Evolutionary conservation across 2,329 filamentous ascomycete genomes (phyloP), one percentile per base, ranked within the genome.

Genomic region (Ophiostoma sp.): DNA sequence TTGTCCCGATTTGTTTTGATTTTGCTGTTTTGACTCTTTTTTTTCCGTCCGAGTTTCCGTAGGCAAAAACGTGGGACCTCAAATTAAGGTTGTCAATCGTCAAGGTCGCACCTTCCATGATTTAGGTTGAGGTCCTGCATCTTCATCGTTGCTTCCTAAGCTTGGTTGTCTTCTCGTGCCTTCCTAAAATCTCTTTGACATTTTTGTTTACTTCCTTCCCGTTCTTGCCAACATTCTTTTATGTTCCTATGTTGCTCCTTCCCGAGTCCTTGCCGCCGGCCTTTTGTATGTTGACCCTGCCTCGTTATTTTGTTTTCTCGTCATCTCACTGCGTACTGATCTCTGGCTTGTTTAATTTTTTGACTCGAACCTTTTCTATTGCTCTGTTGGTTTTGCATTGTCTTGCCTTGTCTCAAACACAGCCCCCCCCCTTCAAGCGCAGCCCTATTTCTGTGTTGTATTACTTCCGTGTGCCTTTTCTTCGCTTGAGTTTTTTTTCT

Each of bases 351-450:
- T 25, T 42, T 11, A 11, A 63, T 19, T 22, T 33, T 39, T 12
- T 42, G 59, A 25, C 59, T 48, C 19, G 59, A 31, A 36, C 9
- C 2, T 33, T 48, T 45, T 66, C 36, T 25, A 25, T 45, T 19
- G 22, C 33, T 17, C 19, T 61, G 57, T 36, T 61, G 57, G 57
- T 61, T 39, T 39, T 39, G 31, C 36, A 19, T 63, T 48, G 39
- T 48, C 22, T 48, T 68, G 36, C 25, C 39, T 66, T 66, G 63
- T 64, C 61, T 42, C 36, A 64, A 64, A 45, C 36, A 61, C 39
- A 19, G 22, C 39, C 63, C 36, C 63, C 19, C 22, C 22, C 12
- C 31, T 39, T 7, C 9, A 17, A 48, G 17, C 15, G 4, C 39
- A 68, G 63, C 39, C 61, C n/a, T 45, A 64, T 45, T 45, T 45